Percentiles rank a stretch among this genome's conserved stretches.
phyloP scores from a whole-genome alignment of 345 rosid species.

The Sonneratia caseolaris region DNA sequence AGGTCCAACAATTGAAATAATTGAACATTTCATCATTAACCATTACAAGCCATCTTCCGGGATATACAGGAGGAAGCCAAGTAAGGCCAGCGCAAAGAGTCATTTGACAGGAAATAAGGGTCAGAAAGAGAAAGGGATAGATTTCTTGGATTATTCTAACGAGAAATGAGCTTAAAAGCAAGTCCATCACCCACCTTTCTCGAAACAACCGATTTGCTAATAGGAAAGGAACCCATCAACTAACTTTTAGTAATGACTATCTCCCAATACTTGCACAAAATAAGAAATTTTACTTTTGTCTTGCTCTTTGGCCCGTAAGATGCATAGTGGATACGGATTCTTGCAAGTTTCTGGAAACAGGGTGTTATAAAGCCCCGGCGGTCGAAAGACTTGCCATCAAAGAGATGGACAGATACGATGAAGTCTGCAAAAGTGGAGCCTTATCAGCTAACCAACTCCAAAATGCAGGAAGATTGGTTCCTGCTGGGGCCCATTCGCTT shows the following conservation, averaged over 20 bases:
- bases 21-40: slow-evolving; percentile 3
- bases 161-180: slow-evolving; percentile 10
- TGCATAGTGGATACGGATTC: no score
- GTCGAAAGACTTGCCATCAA: slow-evolving; percentile 14
- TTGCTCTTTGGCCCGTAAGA: not conserved
- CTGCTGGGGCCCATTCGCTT: slow-evolving; percentile 22
- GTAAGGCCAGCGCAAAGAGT: no score
- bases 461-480: not conserved
- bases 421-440: not conserved
- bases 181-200: slow-evolving; percentile 37
- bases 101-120: no score
- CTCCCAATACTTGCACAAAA: not conserved
- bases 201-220: slow-evolving; percentile 51
- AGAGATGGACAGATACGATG: slow-evolving; percentile 7
- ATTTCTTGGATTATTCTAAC: not conserved
- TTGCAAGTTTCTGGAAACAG: not conserved
- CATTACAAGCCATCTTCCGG: no score
- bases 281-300: not conserved
- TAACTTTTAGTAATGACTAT: slow-evolving; percentile 11
- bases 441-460: not conserved
- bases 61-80: no score
- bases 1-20: not conserved
- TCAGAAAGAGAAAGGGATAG: no score
- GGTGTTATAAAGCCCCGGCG: not conserved
- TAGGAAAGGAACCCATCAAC: slow-evolving; percentile 55